phyloP scores from a whole-genome alignment of 2,329 filamentous ascomycete genomes.

The Diplodia corticola region DNA sequence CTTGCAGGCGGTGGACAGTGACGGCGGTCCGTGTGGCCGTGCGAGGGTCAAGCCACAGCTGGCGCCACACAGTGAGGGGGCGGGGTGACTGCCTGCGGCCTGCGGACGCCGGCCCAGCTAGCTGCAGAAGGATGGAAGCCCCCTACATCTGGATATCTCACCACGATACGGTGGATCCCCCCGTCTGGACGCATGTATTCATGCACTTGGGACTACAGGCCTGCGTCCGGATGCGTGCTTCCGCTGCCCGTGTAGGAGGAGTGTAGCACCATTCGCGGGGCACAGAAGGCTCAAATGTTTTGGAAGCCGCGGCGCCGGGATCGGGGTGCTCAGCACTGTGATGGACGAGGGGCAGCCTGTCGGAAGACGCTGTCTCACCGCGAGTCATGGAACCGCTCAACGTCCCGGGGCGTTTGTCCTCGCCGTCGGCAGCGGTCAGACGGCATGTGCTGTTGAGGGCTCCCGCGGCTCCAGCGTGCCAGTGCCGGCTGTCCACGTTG shows the following conservation, averaged over 20 bases:
- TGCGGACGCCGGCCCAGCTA: background rate
- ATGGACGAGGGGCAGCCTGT: conserved; percentile 12
- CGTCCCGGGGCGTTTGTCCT: background rate
- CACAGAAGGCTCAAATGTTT: no score
- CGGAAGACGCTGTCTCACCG: conserved; percentile 12
- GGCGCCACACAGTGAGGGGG: background rate
- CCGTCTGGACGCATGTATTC: no score
- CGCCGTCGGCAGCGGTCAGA: conserved; percentile 1
- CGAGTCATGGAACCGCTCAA: conserved; percentile 15
- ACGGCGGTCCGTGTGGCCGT: background rate
- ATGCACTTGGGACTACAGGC: no score
- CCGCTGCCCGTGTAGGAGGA: no score
- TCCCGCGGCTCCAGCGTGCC: background rate
- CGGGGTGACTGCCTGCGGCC: background rate
- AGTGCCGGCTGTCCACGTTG: conserved; percentile 17
- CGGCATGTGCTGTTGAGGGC: conserved; percentile 9
- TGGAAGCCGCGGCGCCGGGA: background rate
- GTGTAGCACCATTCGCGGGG: no score
- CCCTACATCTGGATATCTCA: no score
- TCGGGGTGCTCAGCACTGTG: conserved; percentile 5
- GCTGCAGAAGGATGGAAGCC: no score
- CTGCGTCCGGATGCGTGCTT: no score
- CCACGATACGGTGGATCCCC: no score
- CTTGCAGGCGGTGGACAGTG: conserved; percentile 1
- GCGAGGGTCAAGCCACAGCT: background rate